Percentiles rank a stretch among this genome's conserved stretches.
These are phyloP conservation scores for Hygrophila difformis DNA, from an alignment of 257 asterid genomes.

Conservation along the genomic window DNA sequence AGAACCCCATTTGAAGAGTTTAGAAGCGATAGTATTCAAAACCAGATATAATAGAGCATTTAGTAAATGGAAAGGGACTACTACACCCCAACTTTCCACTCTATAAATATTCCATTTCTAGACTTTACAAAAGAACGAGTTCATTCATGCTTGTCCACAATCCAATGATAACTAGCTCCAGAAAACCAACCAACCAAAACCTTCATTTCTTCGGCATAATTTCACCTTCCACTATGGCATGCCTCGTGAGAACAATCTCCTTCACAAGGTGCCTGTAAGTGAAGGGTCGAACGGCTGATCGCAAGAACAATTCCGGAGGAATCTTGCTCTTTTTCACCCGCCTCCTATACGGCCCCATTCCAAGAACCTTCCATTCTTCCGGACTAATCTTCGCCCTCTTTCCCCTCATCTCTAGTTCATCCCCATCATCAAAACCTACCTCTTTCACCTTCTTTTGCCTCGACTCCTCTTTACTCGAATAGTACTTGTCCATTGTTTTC, in stretches of 20 bases:
- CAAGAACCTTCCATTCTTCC: slow-evolving; percentile 63
- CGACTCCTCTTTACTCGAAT: slow-evolving; percentile 27
- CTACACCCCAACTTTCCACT: no score
- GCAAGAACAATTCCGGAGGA: slow-evolving; percentile 71
- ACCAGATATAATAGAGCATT: no score
- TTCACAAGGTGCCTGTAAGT: slow-evolving; percentile 77
- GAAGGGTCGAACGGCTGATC: slow-evolving; percentile 87
- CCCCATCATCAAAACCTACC: slow-evolving; percentile 30
- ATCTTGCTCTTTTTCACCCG: slow-evolving; percentile 53
- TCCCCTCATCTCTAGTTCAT: slow-evolving; percentile 60
- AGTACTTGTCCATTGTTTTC: slow-evolving; percentile 29
- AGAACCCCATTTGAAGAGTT: no score
- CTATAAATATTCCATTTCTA: no score
- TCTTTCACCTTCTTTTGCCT: slow-evolving; percentile 21
- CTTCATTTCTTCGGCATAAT: slow-evolving; percentile 42
- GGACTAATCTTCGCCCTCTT: slow-evolving; percentile 57
- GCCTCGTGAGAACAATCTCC: slow-evolving; percentile 83
- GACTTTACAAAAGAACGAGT: no score
- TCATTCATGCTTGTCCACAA: no score
- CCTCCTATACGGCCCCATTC: slow-evolving; percentile 66
- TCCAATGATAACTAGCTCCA: no score
- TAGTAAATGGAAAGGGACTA: no score
- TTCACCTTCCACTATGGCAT: slow-evolving; percentile 80
- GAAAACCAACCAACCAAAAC: no score
- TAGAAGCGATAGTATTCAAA: no score